Percentiles rank a stretch among this genome's conserved stretches.
phyloP scores from a whole-genome alignment of 2,329 filamentous ascomycete species.

The Bertia moriformis region DNA sequence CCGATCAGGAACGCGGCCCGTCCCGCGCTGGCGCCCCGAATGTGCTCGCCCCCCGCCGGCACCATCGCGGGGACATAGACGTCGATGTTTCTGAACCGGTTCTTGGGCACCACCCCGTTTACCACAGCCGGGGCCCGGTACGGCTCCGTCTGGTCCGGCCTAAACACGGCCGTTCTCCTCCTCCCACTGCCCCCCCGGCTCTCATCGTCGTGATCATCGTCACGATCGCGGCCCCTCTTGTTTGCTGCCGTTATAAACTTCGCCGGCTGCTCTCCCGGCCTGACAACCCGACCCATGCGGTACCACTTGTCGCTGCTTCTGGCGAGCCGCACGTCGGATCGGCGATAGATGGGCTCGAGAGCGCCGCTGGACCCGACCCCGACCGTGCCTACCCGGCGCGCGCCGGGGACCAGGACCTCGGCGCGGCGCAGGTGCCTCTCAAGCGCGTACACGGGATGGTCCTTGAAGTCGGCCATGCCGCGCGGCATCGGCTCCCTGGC shows the following conservation, averaged over 20 bases:
- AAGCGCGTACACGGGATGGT: conserved; percentile 70
- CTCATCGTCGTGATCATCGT: conserved; percentile 20
- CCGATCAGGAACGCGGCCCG: conserved; percentile 62
- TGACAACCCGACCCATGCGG: conserved; percentile 68
- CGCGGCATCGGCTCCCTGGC: conserved; percentile 71
- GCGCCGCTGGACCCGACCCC: conserved; percentile 45
- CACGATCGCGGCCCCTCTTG: conserved; percentile 17
- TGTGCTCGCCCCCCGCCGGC: conserved; percentile 64
- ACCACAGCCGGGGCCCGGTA: conserved; percentile 68
- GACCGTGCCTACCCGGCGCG: conserved; percentile 63
- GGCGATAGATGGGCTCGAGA: conserved; percentile 68
- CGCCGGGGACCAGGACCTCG: conserved; percentile 64
- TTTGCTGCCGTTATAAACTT: conserved; percentile 54
- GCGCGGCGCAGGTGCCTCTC: conserved; percentile 75
- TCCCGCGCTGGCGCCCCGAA: conserved; percentile 43
- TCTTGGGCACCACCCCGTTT: conserved; percentile 67
- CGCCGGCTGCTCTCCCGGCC: conserved; percentile 62
- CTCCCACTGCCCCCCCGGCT: conserved; percentile 30
- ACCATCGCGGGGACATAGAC: conserved; percentile 88
- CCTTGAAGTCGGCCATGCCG: conserved; percentile 75
- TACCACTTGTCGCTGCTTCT: conserved; percentile 83
- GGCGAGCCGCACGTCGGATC: conserved; percentile 65
- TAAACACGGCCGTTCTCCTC: conserved; percentile 49
- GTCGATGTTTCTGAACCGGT: conserved; percentile 87
- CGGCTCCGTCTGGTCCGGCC: conserved; percentile 48